These are phyloP conservation scores for Favolaschia claudopus DNA, from an alignment of 768 basidiomycete species.

Conservation along the genomic window DNA sequence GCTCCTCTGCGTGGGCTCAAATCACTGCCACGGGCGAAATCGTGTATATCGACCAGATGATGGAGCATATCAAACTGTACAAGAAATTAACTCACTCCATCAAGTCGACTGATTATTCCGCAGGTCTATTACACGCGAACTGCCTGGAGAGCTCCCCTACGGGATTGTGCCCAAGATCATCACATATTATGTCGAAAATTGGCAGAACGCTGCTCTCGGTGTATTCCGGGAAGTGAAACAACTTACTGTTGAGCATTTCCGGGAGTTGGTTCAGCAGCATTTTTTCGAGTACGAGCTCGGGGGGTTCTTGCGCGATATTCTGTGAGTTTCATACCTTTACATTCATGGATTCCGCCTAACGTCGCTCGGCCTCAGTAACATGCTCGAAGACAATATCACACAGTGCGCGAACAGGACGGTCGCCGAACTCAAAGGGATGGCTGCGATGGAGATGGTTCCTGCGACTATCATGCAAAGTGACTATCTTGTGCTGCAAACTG, in stretches of 20 bases:
- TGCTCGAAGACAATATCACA: slow-evolving; percentile 7
- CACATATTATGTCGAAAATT: not conserved
- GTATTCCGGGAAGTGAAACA: slow-evolving; percentile 1
- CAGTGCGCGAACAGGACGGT: not conserved
- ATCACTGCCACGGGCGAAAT: slow-evolving; percentile 11
- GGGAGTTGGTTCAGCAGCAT: slow-evolving; percentile 4
- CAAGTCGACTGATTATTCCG: not conserved
- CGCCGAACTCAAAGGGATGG: slow-evolving; percentile 4
- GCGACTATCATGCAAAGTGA: slow-evolving; percentile 6
- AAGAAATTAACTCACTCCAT: not conserved
- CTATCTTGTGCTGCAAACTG: slow-evolving; percentile 1
- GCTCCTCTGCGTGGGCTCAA: slow-evolving; percentile 9
- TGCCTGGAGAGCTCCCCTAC: slow-evolving; percentile 16
- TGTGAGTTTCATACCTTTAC: not conserved
- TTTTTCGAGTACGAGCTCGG: slow-evolving; percentile 10
- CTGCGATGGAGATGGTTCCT: slow-evolving; percentile 8
- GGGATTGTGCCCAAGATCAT: slow-evolving; percentile 8
- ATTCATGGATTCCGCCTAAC: not conserved
- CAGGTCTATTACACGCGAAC: slow-evolving; percentile 2
- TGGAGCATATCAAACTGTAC: not conserved
- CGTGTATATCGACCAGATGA: slow-evolving; percentile 10
- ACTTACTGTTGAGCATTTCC: not conserved
- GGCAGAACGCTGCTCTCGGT: not conserved
- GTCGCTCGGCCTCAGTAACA: slow-evolving; percentile 5
- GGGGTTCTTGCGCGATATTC: not conserved